Evolutionary conservation across 441 rosid genomes (phyloP), one percentile per base, ranked within the genome.

Genomic region (Brassica balearica): DNA sequence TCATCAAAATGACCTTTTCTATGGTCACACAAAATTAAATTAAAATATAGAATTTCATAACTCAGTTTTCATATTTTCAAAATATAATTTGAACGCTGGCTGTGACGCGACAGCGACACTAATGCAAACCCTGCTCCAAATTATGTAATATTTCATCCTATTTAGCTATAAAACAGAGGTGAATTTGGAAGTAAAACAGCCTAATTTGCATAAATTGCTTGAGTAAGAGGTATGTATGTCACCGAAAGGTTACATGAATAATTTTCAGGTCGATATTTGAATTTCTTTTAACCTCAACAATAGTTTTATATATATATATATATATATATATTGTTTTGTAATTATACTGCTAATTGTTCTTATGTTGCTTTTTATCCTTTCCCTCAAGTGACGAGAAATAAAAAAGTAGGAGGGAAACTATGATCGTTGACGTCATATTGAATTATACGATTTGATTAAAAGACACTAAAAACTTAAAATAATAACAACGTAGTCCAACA

Each of bases 351-450:
- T 4, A 69, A 32, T 7, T 75, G 36, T 59, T 61, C 14, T 60
- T 46, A 14, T 32, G 5, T 36, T 71, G 22, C 53, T 29, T 5
- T 77, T 11, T 38, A 6, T 32, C 7, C 1, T 11, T 19, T 3
- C 11, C 19, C 22, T 29, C 7, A 19, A 63, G 11, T 77, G 63
- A 66, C 41, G 73, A 77, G 58, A 17, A 22, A 79, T 65, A 34
- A 6, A 55, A 55, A 60, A 68, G 71, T 74, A 68, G 75, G 75
- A 61, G 10, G 61, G 78, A 74, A 79, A 36, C 62, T 72, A 60
- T 32, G 17, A 78, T 43, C 41, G 34, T 64, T 55, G 71, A 60
- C 76, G 67, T 71, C 76, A 55, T 71, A 59, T 71, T 64, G 19
- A 65, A 36, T 65, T 17, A 17, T 19, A 56, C 17, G 27, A 65